Percentiles rank a stretch among this genome's conserved stretches.
phyloP scores from a whole-genome alignment of 2,329 filamentous ascomycete species.

The Cladosporium colombiae region DNA sequence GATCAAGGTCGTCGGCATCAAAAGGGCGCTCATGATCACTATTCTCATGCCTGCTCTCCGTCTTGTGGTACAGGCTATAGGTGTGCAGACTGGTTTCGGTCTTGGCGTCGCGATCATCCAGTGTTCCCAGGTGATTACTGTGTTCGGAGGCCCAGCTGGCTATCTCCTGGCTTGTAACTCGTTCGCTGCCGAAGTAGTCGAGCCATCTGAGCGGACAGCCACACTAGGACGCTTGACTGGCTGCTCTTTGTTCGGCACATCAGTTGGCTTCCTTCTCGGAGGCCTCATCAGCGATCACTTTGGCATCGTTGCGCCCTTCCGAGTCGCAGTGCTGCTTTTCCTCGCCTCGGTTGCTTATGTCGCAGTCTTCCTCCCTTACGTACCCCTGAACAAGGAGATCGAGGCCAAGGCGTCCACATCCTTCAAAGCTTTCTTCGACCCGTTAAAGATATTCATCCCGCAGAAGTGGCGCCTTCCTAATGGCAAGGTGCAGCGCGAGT shows the following conservation, averaged over 20 bases:
- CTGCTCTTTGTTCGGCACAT: slow-evolving; percentile 66
- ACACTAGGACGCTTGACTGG: slow-evolving; percentile 68
- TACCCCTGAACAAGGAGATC: slow-evolving; percentile 47
- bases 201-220: slow-evolving; percentile 60
- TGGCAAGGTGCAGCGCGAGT: slow-evolving; percentile 57
- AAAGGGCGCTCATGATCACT: slow-evolving; percentile 62
- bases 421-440: slow-evolving; percentile 61
- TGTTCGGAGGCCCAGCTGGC: slow-evolving; percentile 68
- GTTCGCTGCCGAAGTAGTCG: slow-evolving; percentile 65
- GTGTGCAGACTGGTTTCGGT: slow-evolving; percentile 62
- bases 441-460: slow-evolving; percentile 62
- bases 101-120: slow-evolving; percentile 69
- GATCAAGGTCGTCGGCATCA: slow-evolving; percentile 66
- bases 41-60: slow-evolving; percentile 66
- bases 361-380: slow-evolving; percentile 48
- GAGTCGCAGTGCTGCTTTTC: slow-evolving; percentile 62
- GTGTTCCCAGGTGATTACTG: slow-evolving; percentile 65
- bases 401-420: slow-evolving; percentile 38
- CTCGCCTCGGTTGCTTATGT: slow-evolving; percentile 46
- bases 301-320: slow-evolving; percentile 65
- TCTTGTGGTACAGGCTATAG: slow-evolving; percentile 64
- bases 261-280: slow-evolving; percentile 64
- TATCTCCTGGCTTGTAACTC: slow-evolving; percentile 71
- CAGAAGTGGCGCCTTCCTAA: slow-evolving; percentile 54
- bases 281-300: slow-evolving; percentile 65